phyloP scores from a whole-genome alignment of 768 basidiomycete genomes.

The Trametes coccinea region DNA sequence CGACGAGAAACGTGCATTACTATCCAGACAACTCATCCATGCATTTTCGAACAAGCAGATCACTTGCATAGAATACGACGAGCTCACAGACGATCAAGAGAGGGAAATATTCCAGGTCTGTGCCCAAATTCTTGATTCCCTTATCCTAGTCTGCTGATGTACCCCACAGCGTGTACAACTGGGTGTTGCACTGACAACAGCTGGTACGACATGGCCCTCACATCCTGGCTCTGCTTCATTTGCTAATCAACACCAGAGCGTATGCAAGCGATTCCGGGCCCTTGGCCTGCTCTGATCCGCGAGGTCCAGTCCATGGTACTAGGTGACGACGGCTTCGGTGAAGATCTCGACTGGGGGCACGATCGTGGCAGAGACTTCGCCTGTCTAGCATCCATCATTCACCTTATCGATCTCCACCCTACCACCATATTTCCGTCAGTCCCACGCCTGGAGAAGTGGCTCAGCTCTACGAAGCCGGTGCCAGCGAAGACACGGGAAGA shows the following conservation, averaged over 20 bases:
- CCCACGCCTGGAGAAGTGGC: constrained; percentile 32
- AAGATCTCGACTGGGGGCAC: constrained; percentile 38
- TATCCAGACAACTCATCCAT: constrained; percentile 54
- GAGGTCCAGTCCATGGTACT: constrained; percentile 50
- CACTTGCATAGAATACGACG: constrained; percentile 65
- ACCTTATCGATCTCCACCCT: constrained; percentile 30
- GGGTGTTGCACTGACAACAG: constrained; percentile 72
- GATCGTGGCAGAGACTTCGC: constrained; percentile 41
- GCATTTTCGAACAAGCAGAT: constrained; percentile 73
- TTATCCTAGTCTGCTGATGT: neutral
- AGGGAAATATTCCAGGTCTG: constrained; percentile 70
- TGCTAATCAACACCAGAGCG: constrained; percentile 46
- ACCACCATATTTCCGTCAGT: constrained; percentile 20
- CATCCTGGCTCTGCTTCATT: neutral
- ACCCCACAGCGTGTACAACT: constrained; percentile 64
- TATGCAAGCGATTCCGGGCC: constrained; percentile 62
- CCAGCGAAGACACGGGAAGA: constrained; percentile 30
- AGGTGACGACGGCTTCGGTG: constrained; percentile 39
- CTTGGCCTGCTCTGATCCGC: constrained; percentile 60
- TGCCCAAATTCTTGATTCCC: constrained; percentile 2
- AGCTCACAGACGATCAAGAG: constrained; percentile 52
- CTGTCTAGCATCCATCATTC: constrained; percentile 35
- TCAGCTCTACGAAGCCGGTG: constrained; percentile 30
- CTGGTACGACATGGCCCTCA: constrained; percentile 40
- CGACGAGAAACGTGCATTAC: constrained; percentile 29